Conservation (phyloP, 2,329 filamentous ascomycete genomes). For the Fusarium sp. region DNA sequence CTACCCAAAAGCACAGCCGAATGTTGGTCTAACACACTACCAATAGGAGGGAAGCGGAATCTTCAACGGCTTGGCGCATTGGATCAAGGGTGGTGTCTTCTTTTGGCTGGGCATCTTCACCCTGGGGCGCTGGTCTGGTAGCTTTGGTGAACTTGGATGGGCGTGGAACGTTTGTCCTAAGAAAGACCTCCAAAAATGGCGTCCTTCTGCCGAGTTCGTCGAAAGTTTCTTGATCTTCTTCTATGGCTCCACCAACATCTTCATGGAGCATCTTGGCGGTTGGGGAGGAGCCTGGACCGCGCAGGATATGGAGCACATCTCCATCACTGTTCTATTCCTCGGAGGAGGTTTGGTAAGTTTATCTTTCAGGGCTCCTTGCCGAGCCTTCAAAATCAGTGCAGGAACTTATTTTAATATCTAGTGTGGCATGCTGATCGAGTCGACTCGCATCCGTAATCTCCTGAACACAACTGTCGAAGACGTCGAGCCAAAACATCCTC, state of each 20-base stretch:
- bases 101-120: constrained; percentile 92
- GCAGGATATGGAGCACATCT: constrained; percentile 89
- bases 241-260: constrained; percentile 91
- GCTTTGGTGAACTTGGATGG: constrained; percentile 92
- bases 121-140: constrained; percentile 88
- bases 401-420: constrained; percentile 52
- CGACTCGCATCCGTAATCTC: constrained; percentile 73
- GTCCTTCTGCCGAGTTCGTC: constrained; percentile 86
- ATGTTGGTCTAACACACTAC: constrained; percentile 7
- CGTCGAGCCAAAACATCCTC: constrained; percentile 49
- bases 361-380: neutral
- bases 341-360: constrained; percentile 83
- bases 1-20: neutral
- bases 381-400: neutral
- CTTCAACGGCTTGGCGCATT: constrained; percentile 91
- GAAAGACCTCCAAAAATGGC: constrained; percentile 68
- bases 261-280: constrained; percentile 86
- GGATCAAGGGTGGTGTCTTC: constrained; percentile 94
- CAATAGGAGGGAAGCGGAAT: constrained; percentile 73
- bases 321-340: constrained; percentile 93
- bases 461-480: constrained; percentile 67
- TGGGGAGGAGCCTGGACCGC: constrained; percentile 79
- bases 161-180: constrained; percentile 89
- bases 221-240: constrained; percentile 92
- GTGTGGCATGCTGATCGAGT: constrained; percentile 89